Base-by-base conservation (phyloP, 2,329 filamentous ascomycete genomes). In the Ophiobolus disseminans region DNA sequence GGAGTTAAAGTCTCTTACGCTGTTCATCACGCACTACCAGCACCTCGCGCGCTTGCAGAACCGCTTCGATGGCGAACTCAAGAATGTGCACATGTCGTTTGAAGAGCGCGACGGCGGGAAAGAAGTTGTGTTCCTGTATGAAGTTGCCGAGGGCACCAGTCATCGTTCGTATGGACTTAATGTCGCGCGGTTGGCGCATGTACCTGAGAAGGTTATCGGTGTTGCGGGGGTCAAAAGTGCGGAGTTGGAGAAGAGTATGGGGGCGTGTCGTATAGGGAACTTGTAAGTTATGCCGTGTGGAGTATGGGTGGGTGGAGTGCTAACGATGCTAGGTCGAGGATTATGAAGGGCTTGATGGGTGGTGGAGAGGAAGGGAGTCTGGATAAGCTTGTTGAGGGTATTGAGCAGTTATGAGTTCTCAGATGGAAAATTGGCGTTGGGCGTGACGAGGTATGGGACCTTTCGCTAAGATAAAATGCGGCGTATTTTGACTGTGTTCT, bases 11-110 rank as follows among this genome's bases (percentile, higher is more conserved):
- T 90, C 90, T 53, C 80, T 97, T 37, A 96, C 91, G 5, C 80
- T 99, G 32, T 99, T 99, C 78, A 96, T 99, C 72, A 99, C 94
- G 3, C 94, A 99, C 75, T 99, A 99, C 73, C 94, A 99, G 75
- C 87, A 87, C 57, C 82, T 99, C 1, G 80, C 82, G n/a, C 85
- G 86, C 8, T 81, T 96, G 55, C 87, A 86, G 8, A 82, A 86
- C 20, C 85, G 84, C 1, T 88, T 95, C 49, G 78, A 79, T 11
- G 72, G 79, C 5, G 87, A 85, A 63, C 70, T 97, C 60, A 85
- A 82, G 61, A 97, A 97, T 70, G 90, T 97, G 37, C 94, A 99
- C 70, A 97, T 99, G 93, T 85, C 84, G 41, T 99, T 99, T 73
- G 73, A 77, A 30, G 70, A 74, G 38, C 65, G 62, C 1, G 76